Evolutionary conservation across 192 early-diverging fungal genomes (phyloP).

Genomic region (Coemansia sp.): DNA sequence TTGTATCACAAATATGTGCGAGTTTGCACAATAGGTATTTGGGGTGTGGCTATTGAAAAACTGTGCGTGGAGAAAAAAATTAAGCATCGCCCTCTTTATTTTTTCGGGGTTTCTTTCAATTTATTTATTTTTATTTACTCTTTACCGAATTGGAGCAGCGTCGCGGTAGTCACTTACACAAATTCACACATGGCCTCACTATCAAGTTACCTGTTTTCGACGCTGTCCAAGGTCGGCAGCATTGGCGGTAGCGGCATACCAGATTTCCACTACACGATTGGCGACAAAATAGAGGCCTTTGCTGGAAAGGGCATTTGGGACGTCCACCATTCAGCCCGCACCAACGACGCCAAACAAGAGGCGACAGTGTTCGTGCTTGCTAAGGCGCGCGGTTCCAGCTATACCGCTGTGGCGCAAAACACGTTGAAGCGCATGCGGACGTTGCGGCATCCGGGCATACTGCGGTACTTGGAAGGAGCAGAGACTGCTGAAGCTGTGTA

Average conservation of each 20-base stretch:
- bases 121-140: background rate
- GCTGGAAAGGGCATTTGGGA: conserved; percentile 66
- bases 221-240: conserved; percentile 43
- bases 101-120: background rate
- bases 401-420: conserved; percentile 83
- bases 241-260: conserved; percentile 62
- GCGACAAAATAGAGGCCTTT: conserved; percentile 63
- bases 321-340: conserved; percentile 48
- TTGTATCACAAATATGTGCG: background rate
- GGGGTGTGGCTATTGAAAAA: background rate
- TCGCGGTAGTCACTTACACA: background rate
- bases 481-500: conserved; percentile 71
- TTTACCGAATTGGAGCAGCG: background rate
- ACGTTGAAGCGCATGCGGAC: conserved; percentile 84
- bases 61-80: background rate
- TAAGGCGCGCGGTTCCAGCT: conserved; percentile 62
- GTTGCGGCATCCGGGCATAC: conserved; percentile 85
- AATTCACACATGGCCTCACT: conserved; percentile 30
- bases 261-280: conserved; percentile 67
- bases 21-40: background rate
- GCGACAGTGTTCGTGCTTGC: conserved; percentile 89
- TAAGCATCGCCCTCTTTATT: background rate
- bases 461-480: conserved; percentile 83
- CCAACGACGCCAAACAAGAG: conserved; percentile 60
- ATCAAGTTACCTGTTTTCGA: conserved; percentile 49